These are phyloP conservation scores for Ensete ventricosum DNA, from an alignment of 176 grass and related monocot species.

Conservation along the genomic window DNA sequence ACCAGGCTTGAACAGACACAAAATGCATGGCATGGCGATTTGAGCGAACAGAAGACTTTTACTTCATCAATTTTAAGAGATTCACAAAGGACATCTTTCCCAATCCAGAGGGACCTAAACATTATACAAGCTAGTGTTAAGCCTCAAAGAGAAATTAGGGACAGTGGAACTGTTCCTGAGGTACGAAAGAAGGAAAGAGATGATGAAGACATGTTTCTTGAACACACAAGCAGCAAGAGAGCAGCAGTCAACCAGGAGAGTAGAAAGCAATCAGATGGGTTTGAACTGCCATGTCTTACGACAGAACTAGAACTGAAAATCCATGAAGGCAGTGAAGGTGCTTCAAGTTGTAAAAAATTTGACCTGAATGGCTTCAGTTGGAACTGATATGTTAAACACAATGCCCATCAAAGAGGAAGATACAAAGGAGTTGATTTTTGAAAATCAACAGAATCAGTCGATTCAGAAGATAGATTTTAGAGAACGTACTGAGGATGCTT, in stretches of 20 bases:
- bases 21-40: background rate
- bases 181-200: background rate
- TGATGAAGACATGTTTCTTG: constrained; percentile 33
- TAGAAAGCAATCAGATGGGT: constrained; percentile 25
- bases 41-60: constrained; percentile 1
- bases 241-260: constrained; percentile 28
- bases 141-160: constrained; percentile 30
- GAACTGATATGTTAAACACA: constrained; percentile 21
- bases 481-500: no score
- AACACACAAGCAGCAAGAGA: constrained; percentile 27
- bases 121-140: constrained; percentile 44
- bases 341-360: constrained; percentile 25
- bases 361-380: constrained; percentile 68
- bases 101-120: constrained; percentile 21
- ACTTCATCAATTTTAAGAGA: background rate
- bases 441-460: no score
- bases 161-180: constrained; percentile 3
- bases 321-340: constrained; percentile 11
- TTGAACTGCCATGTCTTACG: constrained; percentile 9
- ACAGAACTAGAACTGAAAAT: constrained; percentile 48
- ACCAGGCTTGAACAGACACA: background rate
- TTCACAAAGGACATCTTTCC: background rate
- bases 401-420: background rate
- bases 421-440: no score
- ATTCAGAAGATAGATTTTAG: no score